phyloP scores from a whole-genome alignment of 257 asterid species.

The Solanum chilense region DNA sequence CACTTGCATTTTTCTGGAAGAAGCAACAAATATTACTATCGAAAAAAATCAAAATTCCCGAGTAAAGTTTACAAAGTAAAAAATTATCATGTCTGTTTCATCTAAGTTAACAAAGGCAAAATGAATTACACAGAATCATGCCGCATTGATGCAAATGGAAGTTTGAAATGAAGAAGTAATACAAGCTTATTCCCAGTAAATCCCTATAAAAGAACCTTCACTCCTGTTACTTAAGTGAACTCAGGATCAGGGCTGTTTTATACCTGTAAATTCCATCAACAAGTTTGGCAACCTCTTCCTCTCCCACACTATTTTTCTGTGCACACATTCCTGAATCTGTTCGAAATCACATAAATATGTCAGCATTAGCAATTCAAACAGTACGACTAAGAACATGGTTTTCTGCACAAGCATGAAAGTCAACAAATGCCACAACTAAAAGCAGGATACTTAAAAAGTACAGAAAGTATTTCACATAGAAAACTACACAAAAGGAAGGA shows the following conservation, averaged over 20 bases:
- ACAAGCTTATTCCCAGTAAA: background rate
- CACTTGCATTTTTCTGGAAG: constrained; percentile 77
- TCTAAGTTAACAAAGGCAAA: background rate
- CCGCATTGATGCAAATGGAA: background rate
- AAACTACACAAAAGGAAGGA: background rate
- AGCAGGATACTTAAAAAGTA: background rate
- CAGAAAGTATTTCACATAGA: background rate
- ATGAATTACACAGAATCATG: background rate
- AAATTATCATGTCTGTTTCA: background rate
- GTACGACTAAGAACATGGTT: background rate
- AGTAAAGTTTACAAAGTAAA: background rate
- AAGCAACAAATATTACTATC: background rate
- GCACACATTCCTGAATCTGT: background rate
- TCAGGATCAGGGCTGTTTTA: background rate
- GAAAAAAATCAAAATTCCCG: background rate
- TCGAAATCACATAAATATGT: background rate
- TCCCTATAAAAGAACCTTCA: background rate
- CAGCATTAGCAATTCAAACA: background rate
- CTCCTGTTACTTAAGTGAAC: background rate
- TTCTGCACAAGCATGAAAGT: background rate
- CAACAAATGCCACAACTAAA: background rate
- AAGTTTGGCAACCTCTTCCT: constrained; percentile 2
- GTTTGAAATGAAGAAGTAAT: background rate
- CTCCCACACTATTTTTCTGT: background rate
- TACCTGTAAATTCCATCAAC: constrained; percentile 6